Evolutionary conservation across 257 asterid species (phyloP).

Genomic region (Leptodermis oblonga): DNA sequence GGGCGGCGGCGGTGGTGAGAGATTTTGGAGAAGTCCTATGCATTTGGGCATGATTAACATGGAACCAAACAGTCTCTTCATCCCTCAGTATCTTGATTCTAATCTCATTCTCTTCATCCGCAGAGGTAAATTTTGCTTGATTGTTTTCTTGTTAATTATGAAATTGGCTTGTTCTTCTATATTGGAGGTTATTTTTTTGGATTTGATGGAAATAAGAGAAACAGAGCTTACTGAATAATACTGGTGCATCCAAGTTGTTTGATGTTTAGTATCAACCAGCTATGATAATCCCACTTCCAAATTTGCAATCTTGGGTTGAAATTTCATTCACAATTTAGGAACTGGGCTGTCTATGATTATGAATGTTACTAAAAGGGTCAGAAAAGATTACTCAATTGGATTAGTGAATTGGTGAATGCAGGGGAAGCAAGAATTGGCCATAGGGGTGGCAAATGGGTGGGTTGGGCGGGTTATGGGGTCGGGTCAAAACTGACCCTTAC

Average conservation of each 20-base stretch:
- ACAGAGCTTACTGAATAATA: too few species aligned
- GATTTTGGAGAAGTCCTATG: slow-evolving; percentile 34
- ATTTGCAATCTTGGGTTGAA: background rate
- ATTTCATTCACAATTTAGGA: background rate
- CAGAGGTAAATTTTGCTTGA: slow-evolving; percentile 44
- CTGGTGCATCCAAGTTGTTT: too few species aligned
- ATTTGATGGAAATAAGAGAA: background rate
- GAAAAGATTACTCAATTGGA: background rate
- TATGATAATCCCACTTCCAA: too few species aligned
- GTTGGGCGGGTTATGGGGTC: too few species aligned
- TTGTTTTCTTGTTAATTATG: too few species aligned
- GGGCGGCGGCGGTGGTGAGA: slow-evolving; percentile 28
- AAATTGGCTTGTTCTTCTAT: background rate
- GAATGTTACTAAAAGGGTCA: background rate
- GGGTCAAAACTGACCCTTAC: too few species aligned
- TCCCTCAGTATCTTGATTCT: slow-evolving; percentile 88
- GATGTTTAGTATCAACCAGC: too few species aligned
- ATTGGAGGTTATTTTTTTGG: too few species aligned
- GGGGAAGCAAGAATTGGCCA: slow-evolving; percentile 86
- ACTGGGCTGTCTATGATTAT: background rate
- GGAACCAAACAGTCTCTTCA: slow-evolving; percentile 73
- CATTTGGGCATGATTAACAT: slow-evolving; percentile 72
- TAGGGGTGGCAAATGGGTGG: too few species aligned
- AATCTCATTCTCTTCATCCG: slow-evolving; percentile 64
- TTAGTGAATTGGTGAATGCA: slow-evolving; percentile 20